Base-by-base conservation (phyloP, 805 yeast genomes). In the Teunomyces stri region DNA sequence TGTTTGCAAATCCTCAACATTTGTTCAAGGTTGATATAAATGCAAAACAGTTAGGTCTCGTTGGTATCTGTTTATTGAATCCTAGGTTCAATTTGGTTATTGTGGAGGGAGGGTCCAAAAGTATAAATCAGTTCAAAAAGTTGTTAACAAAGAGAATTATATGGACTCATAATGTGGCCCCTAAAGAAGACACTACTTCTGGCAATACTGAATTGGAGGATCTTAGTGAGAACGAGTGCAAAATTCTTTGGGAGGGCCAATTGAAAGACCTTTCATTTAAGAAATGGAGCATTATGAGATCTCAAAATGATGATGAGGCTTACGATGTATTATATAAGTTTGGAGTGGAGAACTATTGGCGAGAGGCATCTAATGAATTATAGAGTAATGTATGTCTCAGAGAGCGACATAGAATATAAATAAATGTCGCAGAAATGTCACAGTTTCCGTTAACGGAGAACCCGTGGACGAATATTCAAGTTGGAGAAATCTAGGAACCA, bases 11-110 rank as follows among this genome's bases (percentile, higher is more conserved):
- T 61, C 85, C 87, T 0, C 82, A 84, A 51, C 87, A 88, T 53
- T 67, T 78, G 40, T 90, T 72, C 65, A 87, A 90, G 58, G 76
- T 91, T 6, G 91, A 89, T 57, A 79, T 78, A 51, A 89, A 89
- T 62, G 96, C 96, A 1, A 81, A 81, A 52, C 92, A 92, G 60
- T 61, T 81, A 42, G 77, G 71, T 1, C 64, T 91, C 21, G 72
- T 70, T 2, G 99, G 99, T 0, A 70, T 81, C 21, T 75, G 84
- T 48, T 57, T 84, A 3, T 61, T 72, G 2, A 62, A 77, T 18
- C 68, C 74, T 1, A 64, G 55, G 12, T 76, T 80, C 51, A 79
- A 79, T 34, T 58, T 91, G 35, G 75, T 92, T 0, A 70, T 92
- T 2, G 85, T 81, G 1, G 92, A 88, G 56, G 97, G 97, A 0